A percentile compares a stretch with the other conserved stretches of the same genome.
Conservation (phyloP, 148 eudicot genomes). For the Diospyros kaki region DNA sequence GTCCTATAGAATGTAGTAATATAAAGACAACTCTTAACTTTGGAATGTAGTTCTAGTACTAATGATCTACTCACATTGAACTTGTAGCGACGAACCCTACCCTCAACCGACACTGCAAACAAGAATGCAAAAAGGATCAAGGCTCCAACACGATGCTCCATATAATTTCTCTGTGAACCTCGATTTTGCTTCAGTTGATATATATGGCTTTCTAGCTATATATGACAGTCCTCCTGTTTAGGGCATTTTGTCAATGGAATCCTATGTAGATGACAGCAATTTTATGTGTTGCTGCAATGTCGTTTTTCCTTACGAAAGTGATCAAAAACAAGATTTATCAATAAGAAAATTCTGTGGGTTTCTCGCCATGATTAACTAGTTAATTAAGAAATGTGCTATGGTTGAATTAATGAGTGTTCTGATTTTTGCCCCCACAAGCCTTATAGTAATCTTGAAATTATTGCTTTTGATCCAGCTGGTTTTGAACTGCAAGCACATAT, state of each 20-base stretch:
- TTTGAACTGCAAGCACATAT: no score
- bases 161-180: neutral
- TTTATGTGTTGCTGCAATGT: constrained; percentile 27
- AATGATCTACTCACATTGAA: constrained; percentile 37
- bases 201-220: neutral
- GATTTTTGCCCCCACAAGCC: no score
- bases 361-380: neutral
- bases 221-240: neutral
- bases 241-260: constrained; percentile 22
- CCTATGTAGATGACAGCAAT: constrained; percentile 26
- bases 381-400: no score
- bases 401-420: no score
- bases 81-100: constrained; percentile 42
- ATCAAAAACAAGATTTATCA: constrained; percentile 20
- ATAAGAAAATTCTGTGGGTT: neutral
- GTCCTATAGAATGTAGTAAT: no score
- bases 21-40: neutral
- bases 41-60: neutral
- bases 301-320: constrained; percentile 37
- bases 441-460: no score
- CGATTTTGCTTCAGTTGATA: neutral
- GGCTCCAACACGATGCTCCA: constrained; percentile 30
- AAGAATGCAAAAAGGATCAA: constrained; percentile 24
- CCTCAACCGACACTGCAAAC: constrained; percentile 34
- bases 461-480: no score